Evolutionary conservation across 192 early-diverging fungal species (phyloP).

Genomic region (Entrophospora sp.): DNA sequence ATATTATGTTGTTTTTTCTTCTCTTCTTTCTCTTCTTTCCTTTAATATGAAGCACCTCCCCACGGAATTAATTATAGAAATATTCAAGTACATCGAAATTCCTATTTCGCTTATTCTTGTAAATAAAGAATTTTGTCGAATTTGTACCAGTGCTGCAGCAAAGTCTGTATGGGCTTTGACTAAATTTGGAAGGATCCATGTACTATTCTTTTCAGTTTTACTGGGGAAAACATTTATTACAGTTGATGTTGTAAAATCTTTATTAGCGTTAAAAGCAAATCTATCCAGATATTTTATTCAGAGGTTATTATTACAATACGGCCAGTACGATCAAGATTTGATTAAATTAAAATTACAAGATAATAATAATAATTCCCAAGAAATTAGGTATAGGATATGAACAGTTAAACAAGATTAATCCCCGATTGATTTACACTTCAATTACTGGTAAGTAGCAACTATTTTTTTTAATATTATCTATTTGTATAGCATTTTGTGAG

Average conservation of each 20-base stretch:
- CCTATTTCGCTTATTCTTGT: too few species aligned
- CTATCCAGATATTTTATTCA: slow-evolving; percentile 9
- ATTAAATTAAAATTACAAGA: background rate
- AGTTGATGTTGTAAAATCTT: background rate
- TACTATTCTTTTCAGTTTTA: background rate
- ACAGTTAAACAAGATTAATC: background rate
- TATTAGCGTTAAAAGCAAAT: background rate
- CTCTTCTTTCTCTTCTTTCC: too few species aligned
- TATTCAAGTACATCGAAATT: too few species aligned
- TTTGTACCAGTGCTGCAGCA: too few species aligned
- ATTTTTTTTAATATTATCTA: too few species aligned
- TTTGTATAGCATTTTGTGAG: too few species aligned
- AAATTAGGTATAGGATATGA: background rate
- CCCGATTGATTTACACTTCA: too few species aligned
- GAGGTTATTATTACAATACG: background rate
- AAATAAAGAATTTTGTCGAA: too few species aligned
- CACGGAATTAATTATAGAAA: too few species aligned
- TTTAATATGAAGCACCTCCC: too few species aligned
- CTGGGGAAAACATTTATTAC: background rate
- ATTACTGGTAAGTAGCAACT: too few species aligned
- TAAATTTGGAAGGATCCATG: background rate
- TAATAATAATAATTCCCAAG: background rate
- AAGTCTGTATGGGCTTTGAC: background rate
- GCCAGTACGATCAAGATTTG: background rate
- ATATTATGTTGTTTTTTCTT: too few species aligned